These are phyloP conservation scores for Tuber umbilicatum DNA, from an alignment of 495 filamentous ascomycete species.

Conservation along the genomic window DNA sequence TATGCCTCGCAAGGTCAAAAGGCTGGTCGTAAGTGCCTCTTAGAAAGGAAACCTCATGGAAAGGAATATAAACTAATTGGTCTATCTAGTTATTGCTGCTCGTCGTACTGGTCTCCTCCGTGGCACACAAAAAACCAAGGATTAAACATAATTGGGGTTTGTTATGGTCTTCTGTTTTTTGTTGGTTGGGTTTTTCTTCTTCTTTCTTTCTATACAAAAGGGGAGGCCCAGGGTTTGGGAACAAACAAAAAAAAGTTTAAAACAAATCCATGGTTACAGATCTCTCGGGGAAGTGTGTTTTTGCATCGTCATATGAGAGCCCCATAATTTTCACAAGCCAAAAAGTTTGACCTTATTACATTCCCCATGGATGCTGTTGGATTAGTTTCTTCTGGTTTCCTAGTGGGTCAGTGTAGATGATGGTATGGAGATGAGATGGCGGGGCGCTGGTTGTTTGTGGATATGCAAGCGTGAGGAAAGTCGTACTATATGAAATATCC, in stretches of 20 bases:
- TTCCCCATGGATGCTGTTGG: background rate
- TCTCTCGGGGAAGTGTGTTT: background rate
- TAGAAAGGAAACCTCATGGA: background rate
- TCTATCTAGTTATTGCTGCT: slow-evolving; percentile 75
- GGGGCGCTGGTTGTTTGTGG: background rate
- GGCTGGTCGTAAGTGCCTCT: slow-evolving; percentile 57
- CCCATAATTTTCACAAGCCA: background rate
- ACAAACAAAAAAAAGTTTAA: slow-evolving; percentile 22
- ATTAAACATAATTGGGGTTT: slow-evolving; percentile 51
- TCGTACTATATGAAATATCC: background rate
- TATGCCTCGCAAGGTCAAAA: slow-evolving; percentile 98
- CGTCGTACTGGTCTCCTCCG: slow-evolving; percentile 97
- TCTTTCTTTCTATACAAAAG: slow-evolving; percentile 5
- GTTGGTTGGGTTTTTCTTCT: slow-evolving; percentile 31
- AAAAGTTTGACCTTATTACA: background rate
- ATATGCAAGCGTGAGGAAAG: background rate
- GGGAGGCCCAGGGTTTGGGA: slow-evolving; percentile 13
- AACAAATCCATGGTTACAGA: background rate
- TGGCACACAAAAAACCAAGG: slow-evolving; percentile 99
- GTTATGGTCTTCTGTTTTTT: slow-evolving; percentile 34
- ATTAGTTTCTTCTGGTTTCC: background rate
- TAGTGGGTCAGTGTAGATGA: background rate
- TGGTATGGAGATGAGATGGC: background rate
- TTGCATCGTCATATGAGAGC: background rate
- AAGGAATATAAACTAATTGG: slow-evolving; percentile 4